These are phyloP conservation scores for Spizellomyces sp. DNA, from an alignment of 192 early-diverging fungal genomes.

Conservation along the genomic window DNA sequence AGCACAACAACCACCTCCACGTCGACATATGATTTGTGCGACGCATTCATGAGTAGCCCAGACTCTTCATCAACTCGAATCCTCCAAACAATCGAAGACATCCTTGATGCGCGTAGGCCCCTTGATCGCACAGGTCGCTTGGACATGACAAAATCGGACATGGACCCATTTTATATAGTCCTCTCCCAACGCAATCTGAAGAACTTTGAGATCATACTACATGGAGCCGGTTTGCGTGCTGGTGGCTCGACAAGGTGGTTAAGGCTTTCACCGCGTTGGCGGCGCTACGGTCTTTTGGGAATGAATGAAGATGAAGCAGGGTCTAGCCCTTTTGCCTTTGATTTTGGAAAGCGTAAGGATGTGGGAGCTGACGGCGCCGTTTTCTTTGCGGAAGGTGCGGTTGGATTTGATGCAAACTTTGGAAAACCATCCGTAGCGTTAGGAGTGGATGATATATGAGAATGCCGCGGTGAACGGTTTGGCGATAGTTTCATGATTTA, in stretches of 20 bases:
- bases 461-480: too few species aligned
- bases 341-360: too few species aligned
- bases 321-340: too few species aligned
- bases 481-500: too few species aligned
- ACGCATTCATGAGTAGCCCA: background rate
- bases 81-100: background rate
- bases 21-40: background rate
- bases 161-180: slow-evolving; percentile 4
- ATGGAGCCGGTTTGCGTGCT: background rate
- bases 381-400: too few species aligned
- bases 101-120: background rate
- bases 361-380: too few species aligned
- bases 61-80: background rate
- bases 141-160: background rate
- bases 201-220: background rate
- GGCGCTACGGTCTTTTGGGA: background rate
- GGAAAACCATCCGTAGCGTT: too few species aligned
- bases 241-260: background rate
- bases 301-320: background rate
- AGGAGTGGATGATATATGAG: too few species aligned
- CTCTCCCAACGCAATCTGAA: background rate
- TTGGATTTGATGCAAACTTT: too few species aligned
- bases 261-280: background rate
- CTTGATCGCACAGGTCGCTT: background rate
- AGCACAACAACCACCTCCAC: background rate